Evolutionary conservation across 805 yeast species (phyloP).

Genomic region (Zygoascus ofunaensis): DNA sequence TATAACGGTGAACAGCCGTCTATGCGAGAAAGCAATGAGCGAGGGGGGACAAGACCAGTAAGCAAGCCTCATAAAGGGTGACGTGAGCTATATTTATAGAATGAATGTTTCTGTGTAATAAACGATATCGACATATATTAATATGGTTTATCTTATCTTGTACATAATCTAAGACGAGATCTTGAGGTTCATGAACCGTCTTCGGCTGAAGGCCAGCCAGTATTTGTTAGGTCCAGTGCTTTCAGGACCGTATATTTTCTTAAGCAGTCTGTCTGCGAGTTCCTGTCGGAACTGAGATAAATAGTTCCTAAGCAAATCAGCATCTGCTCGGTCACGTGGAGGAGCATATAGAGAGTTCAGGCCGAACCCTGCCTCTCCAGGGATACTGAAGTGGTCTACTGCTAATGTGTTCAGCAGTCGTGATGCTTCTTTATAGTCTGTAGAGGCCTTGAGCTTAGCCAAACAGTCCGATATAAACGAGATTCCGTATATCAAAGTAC

Average conservation of each 20-base stretch:
- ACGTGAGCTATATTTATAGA: too few species aligned
- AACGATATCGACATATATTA: too few species aligned
- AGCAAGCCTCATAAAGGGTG: background rate
- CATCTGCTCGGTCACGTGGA: conserved; percentile 65
- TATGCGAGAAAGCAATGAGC: conserved; percentile 14
- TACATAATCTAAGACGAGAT: conserved; percentile 14
- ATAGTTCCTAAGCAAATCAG: conserved; percentile 71
- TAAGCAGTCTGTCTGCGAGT: conserved; percentile 68
- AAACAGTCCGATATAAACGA: conserved; percentile 81
- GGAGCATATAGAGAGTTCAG: conserved; percentile 69
- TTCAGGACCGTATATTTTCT: conserved; percentile 52
- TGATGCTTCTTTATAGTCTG: conserved; percentile 35
- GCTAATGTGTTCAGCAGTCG: conserved; percentile 69
- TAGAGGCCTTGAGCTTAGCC: conserved; percentile 44
- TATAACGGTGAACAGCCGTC: conserved; percentile 7
- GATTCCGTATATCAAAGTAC: conserved; percentile 89
- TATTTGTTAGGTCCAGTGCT: conserved; percentile 68
- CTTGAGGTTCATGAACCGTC: conserved; percentile 91
- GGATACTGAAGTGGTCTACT: conserved; percentile 78
- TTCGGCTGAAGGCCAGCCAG: conserved; percentile 94
- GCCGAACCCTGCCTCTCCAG: conserved; percentile 95
- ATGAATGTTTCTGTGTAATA: too few species aligned
- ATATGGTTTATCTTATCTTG: too few species aligned
- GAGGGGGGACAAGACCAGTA: conserved; percentile 6
- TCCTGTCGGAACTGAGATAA: conserved; percentile 94